A percentile compares a stretch with the other conserved stretches of the same genome.
Evolutionary conservation across 768 basidiomycete species (phyloP).

Genomic region (Suillus paluster): DNA sequence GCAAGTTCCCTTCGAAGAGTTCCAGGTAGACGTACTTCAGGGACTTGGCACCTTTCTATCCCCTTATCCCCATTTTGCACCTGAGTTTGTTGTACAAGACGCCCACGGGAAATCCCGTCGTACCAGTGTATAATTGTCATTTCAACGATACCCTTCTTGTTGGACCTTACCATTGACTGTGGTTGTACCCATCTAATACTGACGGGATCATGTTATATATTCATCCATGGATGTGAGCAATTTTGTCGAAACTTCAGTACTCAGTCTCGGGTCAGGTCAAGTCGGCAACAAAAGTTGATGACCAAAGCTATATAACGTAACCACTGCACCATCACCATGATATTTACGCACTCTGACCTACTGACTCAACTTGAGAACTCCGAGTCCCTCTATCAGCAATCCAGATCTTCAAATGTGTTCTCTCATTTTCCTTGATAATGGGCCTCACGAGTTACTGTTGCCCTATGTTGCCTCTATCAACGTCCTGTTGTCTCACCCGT

Average conservation of each 20-base stretch:
- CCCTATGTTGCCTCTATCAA: no score
- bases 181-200: background rate
- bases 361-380: no score
- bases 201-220: background rate
- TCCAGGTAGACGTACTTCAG: slow-evolving; percentile 76
- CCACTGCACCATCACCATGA: no score
- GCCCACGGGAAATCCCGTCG: slow-evolving; percentile 24
- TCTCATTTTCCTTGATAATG: no score
- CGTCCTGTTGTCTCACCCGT: no score
- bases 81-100: slow-evolving; percentile 47
- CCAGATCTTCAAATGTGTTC: no score
- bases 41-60: slow-evolving; percentile 69
- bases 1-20: slow-evolving; percentile 71
- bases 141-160: background rate
- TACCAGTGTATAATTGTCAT: slow-evolving; percentile 7
- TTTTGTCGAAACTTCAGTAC: background rate
- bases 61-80: slow-evolving; percentile 55
- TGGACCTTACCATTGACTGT: background rate
- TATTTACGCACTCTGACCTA: no score
- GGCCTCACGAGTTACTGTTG: no score
- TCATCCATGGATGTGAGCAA: background rate
- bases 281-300: no score
- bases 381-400: no score
- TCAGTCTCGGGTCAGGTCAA: background rate
- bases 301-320: no score